Conservation (phyloP, 2,329 filamentous ascomycete genomes). For the Fusarium armeniacum region DNA sequence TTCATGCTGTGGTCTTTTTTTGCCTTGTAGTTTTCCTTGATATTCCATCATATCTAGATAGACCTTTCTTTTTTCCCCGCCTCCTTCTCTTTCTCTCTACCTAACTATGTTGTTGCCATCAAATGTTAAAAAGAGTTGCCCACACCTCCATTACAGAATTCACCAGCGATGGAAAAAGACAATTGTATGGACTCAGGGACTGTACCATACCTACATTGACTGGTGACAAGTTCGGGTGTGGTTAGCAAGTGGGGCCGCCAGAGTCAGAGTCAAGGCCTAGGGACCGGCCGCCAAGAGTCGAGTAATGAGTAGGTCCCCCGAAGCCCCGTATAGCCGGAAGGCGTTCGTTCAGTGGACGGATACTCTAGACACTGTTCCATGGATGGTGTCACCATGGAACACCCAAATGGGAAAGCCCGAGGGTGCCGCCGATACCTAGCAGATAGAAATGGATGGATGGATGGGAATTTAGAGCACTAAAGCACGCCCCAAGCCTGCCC, state of each 20-base stretch:
- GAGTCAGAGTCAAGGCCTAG: slow-evolving; percentile 45
- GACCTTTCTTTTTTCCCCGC: background rate
- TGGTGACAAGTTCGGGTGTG: slow-evolving; percentile 29
- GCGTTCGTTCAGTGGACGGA: background rate
- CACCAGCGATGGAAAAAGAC: background rate
- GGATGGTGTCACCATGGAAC: slow-evolving; percentile 42
- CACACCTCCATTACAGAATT: slow-evolving; percentile 22
- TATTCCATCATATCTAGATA: slow-evolving; percentile 8
- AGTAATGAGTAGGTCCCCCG: slow-evolving; percentile 33
- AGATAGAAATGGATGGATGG: background rate
- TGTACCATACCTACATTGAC: background rate
- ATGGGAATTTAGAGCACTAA: background rate
- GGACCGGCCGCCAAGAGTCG: slow-evolving; percentile 28
- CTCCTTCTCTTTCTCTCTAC: background rate
- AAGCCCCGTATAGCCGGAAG: slow-evolving; percentile 32
- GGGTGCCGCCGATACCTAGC: slow-evolving; percentile 32
- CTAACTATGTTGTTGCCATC: slow-evolving; percentile 4
- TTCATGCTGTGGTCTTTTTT: background rate
- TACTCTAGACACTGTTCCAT: slow-evolving; percentile 13
- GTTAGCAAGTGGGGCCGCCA: slow-evolving; percentile 41
- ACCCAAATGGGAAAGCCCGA: slow-evolving; percentile 49
- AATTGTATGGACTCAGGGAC: background rate
- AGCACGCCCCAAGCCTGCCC: slow-evolving; percentile 3
- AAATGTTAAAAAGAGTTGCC: background rate
- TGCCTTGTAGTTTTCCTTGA: background rate